These are phyloP conservation scores for Phaeoacremonium minimum DNA, from an alignment of 2,329 filamentous ascomycete species.

Conservation along the genomic window DNA sequence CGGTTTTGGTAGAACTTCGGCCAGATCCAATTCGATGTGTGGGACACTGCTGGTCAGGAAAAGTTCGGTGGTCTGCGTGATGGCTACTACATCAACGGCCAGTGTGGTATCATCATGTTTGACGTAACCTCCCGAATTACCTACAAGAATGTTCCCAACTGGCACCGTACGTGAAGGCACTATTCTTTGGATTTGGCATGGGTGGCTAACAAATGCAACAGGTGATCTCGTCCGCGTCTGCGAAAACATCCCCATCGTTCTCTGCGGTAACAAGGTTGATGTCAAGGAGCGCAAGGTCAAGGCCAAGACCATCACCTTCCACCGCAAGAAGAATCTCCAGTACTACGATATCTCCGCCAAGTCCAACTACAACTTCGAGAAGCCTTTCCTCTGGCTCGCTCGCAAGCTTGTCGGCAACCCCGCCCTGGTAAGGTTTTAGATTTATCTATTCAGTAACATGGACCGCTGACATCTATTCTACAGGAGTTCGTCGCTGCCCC, in stretches of 20 bases:
- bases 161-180: slow-evolving; percentile 79
- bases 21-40: slow-evolving; percentile 97
- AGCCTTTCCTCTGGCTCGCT: slow-evolving; percentile 99
- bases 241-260: slow-evolving; percentile 98
- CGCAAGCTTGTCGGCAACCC: slow-evolving; percentile 97
- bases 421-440: slow-evolving; percentile 71
- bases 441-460: no score
- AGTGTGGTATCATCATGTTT: slow-evolving; percentile 99
- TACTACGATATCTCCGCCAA: slow-evolving; percentile 99
- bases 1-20: slow-evolving; percentile 97
- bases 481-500: slow-evolving; percentile 96
- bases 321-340: slow-evolving; percentile 99
- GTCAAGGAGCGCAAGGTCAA: slow-evolving; percentile 99
- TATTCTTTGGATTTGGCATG: neutral
- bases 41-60: slow-evolving; percentile 98
- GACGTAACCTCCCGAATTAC: slow-evolving; percentile 99
- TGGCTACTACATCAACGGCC: slow-evolving; percentile 99
- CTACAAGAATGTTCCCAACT: slow-evolving; percentile 99
- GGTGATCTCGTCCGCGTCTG: slow-evolving; percentile 98
- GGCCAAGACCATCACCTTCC: slow-evolving; percentile 99
- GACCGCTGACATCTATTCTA: no score
- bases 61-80: slow-evolving; percentile 99
- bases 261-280: slow-evolving; percentile 99
- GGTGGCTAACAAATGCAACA: slow-evolving; percentile 28
- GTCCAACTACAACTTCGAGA: slow-evolving; percentile 99